Evolutionary conservation across 192 early-diverging fungal genomes (phyloP).

Genomic region (Entomortierella lignicola): DNA sequence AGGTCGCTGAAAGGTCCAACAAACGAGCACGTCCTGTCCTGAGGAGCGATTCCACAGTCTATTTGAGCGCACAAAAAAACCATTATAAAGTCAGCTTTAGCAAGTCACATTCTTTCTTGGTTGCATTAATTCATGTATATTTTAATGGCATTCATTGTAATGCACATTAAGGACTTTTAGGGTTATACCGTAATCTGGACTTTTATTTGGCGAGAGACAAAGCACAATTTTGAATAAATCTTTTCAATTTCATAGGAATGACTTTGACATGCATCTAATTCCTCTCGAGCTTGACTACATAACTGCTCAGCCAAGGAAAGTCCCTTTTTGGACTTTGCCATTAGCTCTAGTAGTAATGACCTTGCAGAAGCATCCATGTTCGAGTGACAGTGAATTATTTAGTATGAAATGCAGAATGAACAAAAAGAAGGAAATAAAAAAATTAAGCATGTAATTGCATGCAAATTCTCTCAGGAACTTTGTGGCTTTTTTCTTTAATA

Average conservation of each 20-base stretch:
- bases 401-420: neutral
- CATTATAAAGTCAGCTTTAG: neutral
- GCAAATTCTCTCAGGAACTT: neutral
- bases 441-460: neutral
- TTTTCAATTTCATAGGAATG: slow-evolving; percentile 51
- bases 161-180: neutral
- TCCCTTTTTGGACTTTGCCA: slow-evolving; percentile 51
- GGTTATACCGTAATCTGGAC: slow-evolving; percentile 38
- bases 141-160: too few species aligned
- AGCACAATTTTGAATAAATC: slow-evolving; percentile 51
- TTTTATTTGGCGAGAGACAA: slow-evolving; percentile 51
- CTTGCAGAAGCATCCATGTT: slow-evolving; percentile 45
- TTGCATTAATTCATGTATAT: too few species aligned
- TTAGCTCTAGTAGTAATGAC: slow-evolving; percentile 41
- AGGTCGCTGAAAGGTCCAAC: slow-evolving; percentile 16
- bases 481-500: neutral
- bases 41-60: slow-evolving; percentile 33
- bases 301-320: slow-evolving; percentile 47
- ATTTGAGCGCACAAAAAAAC: neutral
- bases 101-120: neutral
- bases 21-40: slow-evolving; percentile 30
- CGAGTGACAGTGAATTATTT: neutral
- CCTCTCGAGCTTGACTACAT: slow-evolving; percentile 44
- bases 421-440: neutral
- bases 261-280: slow-evolving; percentile 41